Evolutionary conservation across 2,329 filamentous ascomycete genomes (phyloP).

Genomic region (Fusarium verticillioides): DNA sequence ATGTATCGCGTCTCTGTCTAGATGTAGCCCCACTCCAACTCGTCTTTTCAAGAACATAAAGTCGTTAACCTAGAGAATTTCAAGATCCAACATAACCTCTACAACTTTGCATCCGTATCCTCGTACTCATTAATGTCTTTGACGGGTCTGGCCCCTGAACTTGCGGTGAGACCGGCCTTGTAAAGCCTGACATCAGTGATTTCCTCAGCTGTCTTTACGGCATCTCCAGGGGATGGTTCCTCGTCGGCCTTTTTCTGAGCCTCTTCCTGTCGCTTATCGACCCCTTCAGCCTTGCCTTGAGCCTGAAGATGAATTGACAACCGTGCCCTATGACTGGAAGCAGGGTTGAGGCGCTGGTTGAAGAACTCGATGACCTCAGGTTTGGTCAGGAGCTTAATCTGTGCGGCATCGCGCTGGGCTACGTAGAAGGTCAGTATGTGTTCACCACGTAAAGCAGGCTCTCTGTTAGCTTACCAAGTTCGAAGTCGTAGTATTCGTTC

Average conservation of each 20-base stretch:
- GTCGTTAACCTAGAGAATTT: not conserved
- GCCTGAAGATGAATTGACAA: constrained; percentile 85
- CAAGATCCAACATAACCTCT: not conserved
- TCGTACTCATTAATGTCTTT: constrained; percentile 86
- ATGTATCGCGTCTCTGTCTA: constrained; percentile 23
- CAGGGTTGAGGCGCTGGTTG: constrained; percentile 77
- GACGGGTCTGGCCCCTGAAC: constrained; percentile 76
- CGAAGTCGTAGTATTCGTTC: constrained; percentile 89
- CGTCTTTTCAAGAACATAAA: constrained; percentile 8
- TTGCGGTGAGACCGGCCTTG: constrained; percentile 80
- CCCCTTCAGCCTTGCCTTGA: constrained; percentile 65
- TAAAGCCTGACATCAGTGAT: constrained; percentile 84
- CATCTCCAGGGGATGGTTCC: constrained; percentile 50
- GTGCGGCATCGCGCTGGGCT: constrained; percentile 81
- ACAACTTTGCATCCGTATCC: constrained; percentile 85
- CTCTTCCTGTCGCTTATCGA: constrained; percentile 60
- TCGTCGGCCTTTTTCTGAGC: constrained; percentile 50
- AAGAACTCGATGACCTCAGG: constrained; percentile 84
- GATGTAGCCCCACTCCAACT: constrained; percentile 13
- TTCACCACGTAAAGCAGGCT: not conserved
- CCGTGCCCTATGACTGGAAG: constrained; percentile 80
- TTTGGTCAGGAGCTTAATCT: constrained; percentile 81
- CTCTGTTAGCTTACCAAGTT: constrained; percentile 70
- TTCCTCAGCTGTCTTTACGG: constrained; percentile 57
- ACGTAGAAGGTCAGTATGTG: constrained; percentile 28